Conservation (phyloP, 2,329 filamentous ascomycete species). For the Coleophoma cylindrospora region DNA sequence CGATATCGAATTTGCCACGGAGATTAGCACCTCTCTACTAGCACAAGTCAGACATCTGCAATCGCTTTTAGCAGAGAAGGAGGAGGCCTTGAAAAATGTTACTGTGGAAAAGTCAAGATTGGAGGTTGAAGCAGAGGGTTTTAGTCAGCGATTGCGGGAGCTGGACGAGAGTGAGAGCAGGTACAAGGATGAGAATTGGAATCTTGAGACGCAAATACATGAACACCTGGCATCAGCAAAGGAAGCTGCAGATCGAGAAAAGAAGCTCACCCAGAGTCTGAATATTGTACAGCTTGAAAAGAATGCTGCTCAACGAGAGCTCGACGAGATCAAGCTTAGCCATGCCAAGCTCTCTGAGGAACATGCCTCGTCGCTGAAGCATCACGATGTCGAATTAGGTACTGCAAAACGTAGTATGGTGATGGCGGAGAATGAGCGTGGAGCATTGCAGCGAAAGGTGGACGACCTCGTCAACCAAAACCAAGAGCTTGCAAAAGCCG, state of each 20-base stretch:
- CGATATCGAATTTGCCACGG: constrained; percentile 96
- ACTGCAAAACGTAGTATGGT: constrained; percentile 75
- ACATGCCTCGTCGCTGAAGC: constrained; percentile 69
- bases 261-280: constrained; percentile 71
- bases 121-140: constrained; percentile 75
- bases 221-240: constrained; percentile 70
- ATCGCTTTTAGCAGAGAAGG: constrained; percentile 76
- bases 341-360: constrained; percentile 80
- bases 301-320: constrained; percentile 70
- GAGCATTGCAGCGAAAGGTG: constrained; percentile 75
- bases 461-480: constrained; percentile 88
- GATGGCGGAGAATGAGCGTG: constrained; percentile 72
- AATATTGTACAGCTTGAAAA: constrained; percentile 71
- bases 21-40: constrained; percentile 92
- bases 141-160: constrained; percentile 73
- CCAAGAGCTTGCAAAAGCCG: constrained; percentile 79
- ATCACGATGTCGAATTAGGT: constrained; percentile 84
- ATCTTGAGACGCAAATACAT: constrained; percentile 85
- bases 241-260: constrained; percentile 76
- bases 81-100: constrained; percentile 74
- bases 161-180: constrained; percentile 92
- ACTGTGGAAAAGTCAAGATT: constrained; percentile 72
- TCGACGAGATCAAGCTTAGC: constrained; percentile 81
- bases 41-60: constrained; percentile 93
- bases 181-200: constrained; percentile 99